These are phyloP conservation scores for Hibiscus syriacus DNA, from an alignment of 345 rosid genomes.

Conservation along the genomic window DNA sequence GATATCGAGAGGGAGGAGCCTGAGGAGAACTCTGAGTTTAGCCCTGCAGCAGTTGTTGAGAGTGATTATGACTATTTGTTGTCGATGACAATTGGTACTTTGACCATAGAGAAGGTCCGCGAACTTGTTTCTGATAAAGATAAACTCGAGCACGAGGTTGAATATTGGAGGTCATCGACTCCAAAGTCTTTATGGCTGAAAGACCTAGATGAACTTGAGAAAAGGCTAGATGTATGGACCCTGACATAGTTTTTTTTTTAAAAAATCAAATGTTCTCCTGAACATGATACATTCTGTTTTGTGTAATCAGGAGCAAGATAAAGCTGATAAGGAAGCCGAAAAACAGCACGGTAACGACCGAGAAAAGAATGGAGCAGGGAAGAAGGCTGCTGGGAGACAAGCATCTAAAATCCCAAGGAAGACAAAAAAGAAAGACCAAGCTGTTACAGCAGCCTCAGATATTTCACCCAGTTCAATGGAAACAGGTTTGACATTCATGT, in stretches of 20 bases:
- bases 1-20: conserved; percentile 46
- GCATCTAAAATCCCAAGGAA: conserved; percentile 49
- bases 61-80: conserved; percentile 83
- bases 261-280: not conserved
- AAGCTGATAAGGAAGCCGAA: conserved; percentile 47
- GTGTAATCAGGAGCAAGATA: conserved; percentile 51
- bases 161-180: conserved; percentile 43
- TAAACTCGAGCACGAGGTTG: conserved; percentile 47
- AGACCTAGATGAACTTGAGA: conserved; percentile 67
- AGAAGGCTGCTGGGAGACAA: conserved; percentile 32
- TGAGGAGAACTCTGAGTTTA: conserved; percentile 13
- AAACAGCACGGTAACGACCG: conserved; percentile 23
- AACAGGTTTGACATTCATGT: conserved; percentile 28
- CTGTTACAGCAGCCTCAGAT: conserved; percentile 19
- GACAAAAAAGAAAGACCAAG: conserved; percentile 35
- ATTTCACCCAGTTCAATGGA: conserved; percentile 32
- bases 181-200: conserved; percentile 60
- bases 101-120: conserved; percentile 79
- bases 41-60: conserved; percentile 27
- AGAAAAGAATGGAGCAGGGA: conserved; percentile 21
- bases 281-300: not conserved
- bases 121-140: conserved; percentile 57
- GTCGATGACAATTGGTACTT: conserved; percentile 61
- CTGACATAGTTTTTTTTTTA: not conserved
- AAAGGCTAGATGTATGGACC: conserved; percentile 57